Evolutionary conservation across 2,329 filamentous ascomycete genomes (phyloP), one percentile per base, ranked within the genome.

Genomic region (Chaetomium strumarium): DNA sequence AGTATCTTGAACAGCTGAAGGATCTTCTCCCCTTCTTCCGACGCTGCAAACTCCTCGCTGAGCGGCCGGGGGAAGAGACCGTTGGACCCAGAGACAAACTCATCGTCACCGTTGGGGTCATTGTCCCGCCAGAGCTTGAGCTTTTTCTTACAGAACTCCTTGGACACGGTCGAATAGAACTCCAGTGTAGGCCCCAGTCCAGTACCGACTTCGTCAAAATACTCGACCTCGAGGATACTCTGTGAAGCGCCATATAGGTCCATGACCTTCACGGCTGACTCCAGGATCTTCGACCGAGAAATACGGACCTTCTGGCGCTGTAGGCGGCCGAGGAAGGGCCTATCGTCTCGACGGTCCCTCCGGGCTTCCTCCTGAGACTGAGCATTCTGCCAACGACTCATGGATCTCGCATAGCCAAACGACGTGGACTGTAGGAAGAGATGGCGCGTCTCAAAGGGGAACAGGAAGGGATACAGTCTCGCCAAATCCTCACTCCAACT

Each of bases 241-340:
- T 95, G 89, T 1, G 92, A 95, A n/a, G 89, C 89, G 0, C 93
- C 93, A 63, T 99, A 99, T 2, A 97, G 80, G 62, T 99, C 92
- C 92, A 99, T 97, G 30, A 99, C 93, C 70, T 99, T 99, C 68
- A 97, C 77, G 0, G 93, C 93, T 13, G 93, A 97, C 67, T 99
- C 93, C 8, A 99, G 77, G 42, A 99, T 96, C 63, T 95, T 90
- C n/a, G 83, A 83, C 40, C 93, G 83, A 5, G 92, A 96, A 55
- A 99, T 97, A 41, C 93, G 86, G n/a, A 99, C 92, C 70, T 99
- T 99, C 65, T 99, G 93, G 52, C 93, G 84, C 67, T 97, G 93
- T 1, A 96, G 78, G 39, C 92, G 82, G 13, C 93, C 93, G 2
- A 97, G 75, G 77, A 95, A 96, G 2, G 91, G 90, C 12, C 91